A percentile compares a stretch with the other conserved stretches of the same genome.
These are phyloP conservation scores for Atractiella rhizophila DNA, from an alignment of 768 basidiomycete species.

Conservation along the genomic window DNA sequence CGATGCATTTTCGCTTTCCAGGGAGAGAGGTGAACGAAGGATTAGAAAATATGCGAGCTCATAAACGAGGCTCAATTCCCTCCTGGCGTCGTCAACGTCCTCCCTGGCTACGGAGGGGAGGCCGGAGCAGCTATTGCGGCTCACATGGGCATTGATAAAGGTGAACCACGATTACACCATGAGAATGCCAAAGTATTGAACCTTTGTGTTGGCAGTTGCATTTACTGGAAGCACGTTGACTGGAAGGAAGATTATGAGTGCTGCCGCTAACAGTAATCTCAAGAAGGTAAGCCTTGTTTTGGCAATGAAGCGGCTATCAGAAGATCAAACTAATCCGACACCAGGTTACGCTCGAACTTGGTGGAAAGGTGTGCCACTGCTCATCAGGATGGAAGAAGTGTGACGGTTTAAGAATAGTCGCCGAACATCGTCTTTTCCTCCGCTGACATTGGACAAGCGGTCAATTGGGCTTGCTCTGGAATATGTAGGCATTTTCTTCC, in stretches of 20 bases:
- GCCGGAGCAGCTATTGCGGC: conserved; percentile 43
- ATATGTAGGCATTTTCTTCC: too few species aligned
- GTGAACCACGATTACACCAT: neutral
- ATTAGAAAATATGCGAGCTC: conserved; percentile 23
- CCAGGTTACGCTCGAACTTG: conserved; percentile 82
- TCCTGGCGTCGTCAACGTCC: conserved; percentile 39
- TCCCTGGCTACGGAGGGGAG: conserved; percentile 43
- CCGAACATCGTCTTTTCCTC: conserved; percentile 35
- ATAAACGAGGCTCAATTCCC: conserved; percentile 32
- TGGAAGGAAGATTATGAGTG: conserved; percentile 52
- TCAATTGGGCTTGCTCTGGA: conserved; percentile 30
- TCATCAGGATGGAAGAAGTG: conserved; percentile 37
- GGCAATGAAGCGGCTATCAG: too few species aligned
- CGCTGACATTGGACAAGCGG: conserved; percentile 17
- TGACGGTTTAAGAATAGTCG: too few species aligned
- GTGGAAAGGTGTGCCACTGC: too few species aligned
- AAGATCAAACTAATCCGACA: too few species aligned
- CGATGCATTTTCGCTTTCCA: too few species aligned
- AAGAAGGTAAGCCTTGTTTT: conserved; percentile 62
- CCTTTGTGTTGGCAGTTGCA: conserved; percentile 33
- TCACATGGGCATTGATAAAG: conserved; percentile 32
- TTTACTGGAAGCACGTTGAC: conserved; percentile 63
- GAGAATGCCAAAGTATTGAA: neutral
- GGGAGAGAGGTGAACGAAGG: too few species aligned
- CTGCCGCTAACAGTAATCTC: conserved; percentile 50